Evolutionary conservation across 1,284 basidiomycete species (phyloP).

Genomic region (Sporisorium exsertum): DNA sequence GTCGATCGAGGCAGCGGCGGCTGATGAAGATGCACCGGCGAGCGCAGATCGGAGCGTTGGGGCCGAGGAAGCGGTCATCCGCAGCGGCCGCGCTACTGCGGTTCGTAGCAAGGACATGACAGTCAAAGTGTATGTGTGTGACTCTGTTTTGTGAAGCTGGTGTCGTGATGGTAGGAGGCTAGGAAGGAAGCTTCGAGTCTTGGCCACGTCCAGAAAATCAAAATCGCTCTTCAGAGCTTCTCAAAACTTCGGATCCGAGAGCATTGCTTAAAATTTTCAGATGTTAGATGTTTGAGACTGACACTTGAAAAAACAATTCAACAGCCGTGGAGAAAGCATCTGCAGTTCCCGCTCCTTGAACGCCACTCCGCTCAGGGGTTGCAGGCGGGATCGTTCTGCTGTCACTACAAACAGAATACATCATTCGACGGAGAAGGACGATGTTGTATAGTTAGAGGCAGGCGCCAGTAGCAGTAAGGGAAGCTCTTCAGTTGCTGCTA

Average conservation of each 20-base stretch:
- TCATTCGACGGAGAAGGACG: not conserved
- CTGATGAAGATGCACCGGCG: conserved; percentile 9
- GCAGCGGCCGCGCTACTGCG: conserved; percentile 21
- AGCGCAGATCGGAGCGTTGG: conserved; percentile 8
- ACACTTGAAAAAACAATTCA: not conserved
- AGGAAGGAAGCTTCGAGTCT: not conserved
- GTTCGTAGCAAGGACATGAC: conserved; percentile 24
- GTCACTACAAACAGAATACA: not conserved
- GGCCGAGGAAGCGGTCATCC: conserved; percentile 8
- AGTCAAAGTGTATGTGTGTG: not conserved
- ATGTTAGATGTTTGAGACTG: not conserved
- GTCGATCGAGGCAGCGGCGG: conserved; percentile 6
- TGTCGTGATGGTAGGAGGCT: not conserved
- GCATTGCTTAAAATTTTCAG: not conserved
- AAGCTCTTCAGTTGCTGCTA: conserved; percentile 10
- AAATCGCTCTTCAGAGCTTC: conserved; percentile 4
- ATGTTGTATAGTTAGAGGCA: not conserved
- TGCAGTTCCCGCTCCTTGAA: not conserved
- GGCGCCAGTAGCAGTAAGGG: not conserved
- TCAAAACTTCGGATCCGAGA: conserved; percentile 6
- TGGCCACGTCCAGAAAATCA: conserved; percentile 2
- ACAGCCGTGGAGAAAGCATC: not conserved
- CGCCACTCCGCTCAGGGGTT: not conserved
- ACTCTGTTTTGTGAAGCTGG: not conserved
- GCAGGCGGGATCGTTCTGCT: not conserved